These are phyloP conservation scores for Termitomyces sp. DNA, from an alignment of 768 basidiomycete species.

Conservation along the genomic window DNA sequence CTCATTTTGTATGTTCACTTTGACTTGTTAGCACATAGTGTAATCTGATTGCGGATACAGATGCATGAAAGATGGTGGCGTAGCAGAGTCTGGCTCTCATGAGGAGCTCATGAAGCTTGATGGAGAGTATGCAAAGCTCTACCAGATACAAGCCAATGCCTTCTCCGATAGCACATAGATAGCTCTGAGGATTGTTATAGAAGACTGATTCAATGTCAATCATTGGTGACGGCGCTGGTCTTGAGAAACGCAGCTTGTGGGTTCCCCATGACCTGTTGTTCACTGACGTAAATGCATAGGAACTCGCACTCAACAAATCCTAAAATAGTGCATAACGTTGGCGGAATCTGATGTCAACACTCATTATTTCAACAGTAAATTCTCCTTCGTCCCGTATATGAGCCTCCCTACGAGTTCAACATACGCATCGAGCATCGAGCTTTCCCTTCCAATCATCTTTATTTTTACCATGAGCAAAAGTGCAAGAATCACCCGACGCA, in stretches of 20 bases:
- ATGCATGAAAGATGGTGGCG: constrained; percentile 32
- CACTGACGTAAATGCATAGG: too few relatives aligned
- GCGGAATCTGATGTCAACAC: too few relatives aligned
- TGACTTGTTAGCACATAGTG: neutral
- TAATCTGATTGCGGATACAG: constrained; percentile 11
- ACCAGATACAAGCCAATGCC: constrained; percentile 29
- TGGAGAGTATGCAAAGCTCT: constrained; percentile 31
- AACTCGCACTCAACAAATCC: too few relatives aligned
- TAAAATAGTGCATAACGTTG: too few relatives aligned
- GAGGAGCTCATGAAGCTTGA: constrained; percentile 23
- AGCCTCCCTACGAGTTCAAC: constrained; percentile 32
- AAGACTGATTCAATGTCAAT: neutral
- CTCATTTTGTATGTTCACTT: constrained; percentile 25
- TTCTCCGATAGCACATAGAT: constrained; percentile 14
- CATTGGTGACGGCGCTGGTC: too few relatives aligned
- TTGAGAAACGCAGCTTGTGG: too few relatives aligned
- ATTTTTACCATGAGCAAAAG: constrained; percentile 28
- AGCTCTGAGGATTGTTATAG: neutral
- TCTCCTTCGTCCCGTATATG: constrained; percentile 36
- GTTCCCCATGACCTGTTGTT: too few relatives aligned
- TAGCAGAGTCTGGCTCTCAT: constrained; percentile 29
- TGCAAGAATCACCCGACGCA: constrained; percentile 55
- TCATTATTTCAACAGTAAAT: constrained; percentile 35
- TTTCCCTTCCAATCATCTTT: constrained; percentile 42
- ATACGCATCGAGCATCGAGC: constrained; percentile 36